Percentiles rank a stretch among this genome's conserved stretches.
These are phyloP conservation scores for Alnus glutinosa DNA, from an alignment of 306 rosid species.

Conservation along the genomic window DNA sequence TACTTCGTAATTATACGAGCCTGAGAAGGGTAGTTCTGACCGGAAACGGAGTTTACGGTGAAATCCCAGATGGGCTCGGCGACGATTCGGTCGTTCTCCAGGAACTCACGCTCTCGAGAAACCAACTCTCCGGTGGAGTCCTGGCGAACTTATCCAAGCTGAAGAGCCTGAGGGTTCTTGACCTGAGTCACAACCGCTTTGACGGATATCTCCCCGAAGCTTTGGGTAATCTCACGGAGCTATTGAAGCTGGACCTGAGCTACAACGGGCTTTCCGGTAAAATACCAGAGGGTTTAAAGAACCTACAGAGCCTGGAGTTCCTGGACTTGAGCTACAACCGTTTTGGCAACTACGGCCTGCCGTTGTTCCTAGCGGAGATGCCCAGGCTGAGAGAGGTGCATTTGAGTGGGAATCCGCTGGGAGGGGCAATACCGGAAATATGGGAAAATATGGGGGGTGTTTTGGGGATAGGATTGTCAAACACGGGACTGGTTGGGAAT, in stretches of 20 bases:
- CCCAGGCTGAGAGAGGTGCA: slow-evolving; percentile 57
- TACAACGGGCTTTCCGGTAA: slow-evolving; percentile 46
- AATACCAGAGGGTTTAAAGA: slow-evolving; percentile 54
- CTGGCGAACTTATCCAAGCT: slow-evolving; percentile 35
- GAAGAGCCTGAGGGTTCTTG: slow-evolving; percentile 57
- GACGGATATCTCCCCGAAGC: slow-evolving; percentile 39
- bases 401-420: slow-evolving; percentile 67
- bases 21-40: slow-evolving; percentile 52
- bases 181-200: slow-evolving; percentile 54
- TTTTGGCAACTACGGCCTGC: slow-evolving; percentile 64
- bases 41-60: slow-evolving; percentile 61
- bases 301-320: slow-evolving; percentile 48
- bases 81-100: slow-evolving; percentile 40
- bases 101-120: slow-evolving; percentile 68
- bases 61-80: slow-evolving; percentile 27
- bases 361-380: slow-evolving; percentile 52
- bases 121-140: slow-evolving; percentile 47
- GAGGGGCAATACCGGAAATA: slow-evolving; percentile 71
- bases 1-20: slow-evolving; percentile 49
- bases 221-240: slow-evolving; percentile 46
- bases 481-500: slow-evolving; percentile 57
- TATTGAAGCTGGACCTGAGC: slow-evolving; percentile 75
- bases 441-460: slow-evolving; percentile 63
- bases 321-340: slow-evolving; percentile 72
- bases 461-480: slow-evolving; percentile 59